Evolutionary conservation across 2,329 filamentous ascomycete genomes (phyloP), one percentile per base, ranked within the genome.

Genomic region (Trichoderma semiorbis): DNA sequence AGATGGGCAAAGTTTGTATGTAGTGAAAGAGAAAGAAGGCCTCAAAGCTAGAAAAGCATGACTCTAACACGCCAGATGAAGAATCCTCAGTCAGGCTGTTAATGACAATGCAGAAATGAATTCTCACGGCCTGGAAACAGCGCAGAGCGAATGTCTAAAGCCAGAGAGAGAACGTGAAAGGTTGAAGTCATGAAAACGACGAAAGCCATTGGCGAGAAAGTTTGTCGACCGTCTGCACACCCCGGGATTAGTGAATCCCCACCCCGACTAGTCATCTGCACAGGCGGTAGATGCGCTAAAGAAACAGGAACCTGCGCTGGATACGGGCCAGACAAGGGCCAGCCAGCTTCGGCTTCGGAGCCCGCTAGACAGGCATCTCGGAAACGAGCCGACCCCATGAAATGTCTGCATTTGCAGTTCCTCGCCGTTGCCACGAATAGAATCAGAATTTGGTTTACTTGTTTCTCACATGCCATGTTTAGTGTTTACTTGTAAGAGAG

Each of bases 331-430:
- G 26, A 12, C 28, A 69, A 61, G 55, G 32, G 21, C 36, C 66
- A 69, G 57, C 66, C 66, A 69, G 57, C 66, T 69, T 69, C 57
- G 57, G 66, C 66, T 69, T 69, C 57, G 66, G 66, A 36, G 57
- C 36, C 66, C 66, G 53, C 66, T 61, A 32, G 47, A 43, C 55
- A 28, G 30, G 57, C 57, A 11, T 1, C 16, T 50, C 66, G 57
- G 66, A 61, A 69, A 62, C 66, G 66, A 32, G 14, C n/a, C 30
- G 66, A 69, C 62, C 11, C 26, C 18, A 18, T 57, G 28, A 34
- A 58, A 30, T 21, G 28, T 30, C n/a, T 60, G 18, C 18, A 32
- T 60, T 32, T 34, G 18, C 18, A 32, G n/a, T 58, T 58, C 11
- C 26, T 58, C 21, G 1, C 12, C 14, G 6, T 21, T 24, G n/a